phyloP scores from a whole-genome alignment of 1,139 yeast genomes.

The Hyphopichia wangnamkhiaoensis region DNA sequence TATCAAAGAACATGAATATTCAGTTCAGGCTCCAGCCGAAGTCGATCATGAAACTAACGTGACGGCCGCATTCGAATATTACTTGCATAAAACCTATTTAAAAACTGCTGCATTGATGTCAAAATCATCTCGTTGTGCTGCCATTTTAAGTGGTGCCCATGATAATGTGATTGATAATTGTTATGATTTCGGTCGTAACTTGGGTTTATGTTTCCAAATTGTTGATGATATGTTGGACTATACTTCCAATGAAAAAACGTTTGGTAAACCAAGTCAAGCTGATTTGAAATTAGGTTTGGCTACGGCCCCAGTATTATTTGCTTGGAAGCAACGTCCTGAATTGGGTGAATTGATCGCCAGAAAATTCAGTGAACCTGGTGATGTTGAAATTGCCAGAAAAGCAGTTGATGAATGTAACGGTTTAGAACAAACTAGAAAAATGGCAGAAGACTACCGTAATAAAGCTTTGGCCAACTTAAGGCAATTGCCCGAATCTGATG shows the following conservation, averaged over 20 bases:
- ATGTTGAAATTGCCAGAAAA: slow-evolving; percentile 73
- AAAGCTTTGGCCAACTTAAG: slow-evolving; percentile 74
- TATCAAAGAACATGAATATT: slow-evolving; percentile 58
- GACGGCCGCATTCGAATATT: slow-evolving; percentile 89
- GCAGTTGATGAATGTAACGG: slow-evolving; percentile 77
- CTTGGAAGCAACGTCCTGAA: slow-evolving; percentile 88
- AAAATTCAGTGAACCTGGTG: slow-evolving; percentile 79
- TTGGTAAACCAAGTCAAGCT: slow-evolving; percentile 96
- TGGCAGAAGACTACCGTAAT: slow-evolving; percentile 78
- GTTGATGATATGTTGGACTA: slow-evolving; percentile 97
- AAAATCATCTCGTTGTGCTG: slow-evolving; percentile 92
- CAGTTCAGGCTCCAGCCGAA: slow-evolving; percentile 37
- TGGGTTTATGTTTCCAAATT: slow-evolving; percentile 93
- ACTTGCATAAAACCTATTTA: slow-evolving; percentile 89
- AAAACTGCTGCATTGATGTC: slow-evolving; percentile 95
- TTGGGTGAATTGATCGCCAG: slow-evolving; percentile 82
- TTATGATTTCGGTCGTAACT: slow-evolving; percentile 87
- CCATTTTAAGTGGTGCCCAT: slow-evolving; percentile 85
- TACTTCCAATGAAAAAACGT: slow-evolving; percentile 74
- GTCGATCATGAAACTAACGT: slow-evolving; percentile 70
- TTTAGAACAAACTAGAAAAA: slow-evolving; percentile 67
- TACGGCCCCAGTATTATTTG: slow-evolving; percentile 93
- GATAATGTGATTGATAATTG: slow-evolving; percentile 76
- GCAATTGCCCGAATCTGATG: slow-evolving; percentile 81
- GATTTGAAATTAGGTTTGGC: slow-evolving; percentile 93